Base-by-base conservation (phyloP, 495 filamentous ascomycete species). In the Penicillium turbatum region DNA sequence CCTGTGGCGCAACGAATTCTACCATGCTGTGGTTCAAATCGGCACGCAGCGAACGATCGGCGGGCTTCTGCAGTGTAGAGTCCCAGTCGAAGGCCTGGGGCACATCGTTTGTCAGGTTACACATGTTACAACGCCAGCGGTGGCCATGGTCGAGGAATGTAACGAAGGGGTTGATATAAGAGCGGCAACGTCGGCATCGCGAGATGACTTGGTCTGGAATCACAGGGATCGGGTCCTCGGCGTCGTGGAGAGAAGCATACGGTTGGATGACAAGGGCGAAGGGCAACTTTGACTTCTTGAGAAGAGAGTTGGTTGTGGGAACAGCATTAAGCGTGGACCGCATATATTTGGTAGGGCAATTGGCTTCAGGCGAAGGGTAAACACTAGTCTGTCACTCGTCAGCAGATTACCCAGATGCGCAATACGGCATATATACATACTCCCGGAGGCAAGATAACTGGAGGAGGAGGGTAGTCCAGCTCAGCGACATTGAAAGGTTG, bases 41-140 rank as follows among this genome's bases (percentile, higher is more conserved):
- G 17, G 89, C 78, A 53, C 93, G 79, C 67, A 92, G 82, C 82
- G 93, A 90, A 60, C 93, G 74, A 67, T 98, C 95, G 19, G 93
- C 82, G 24, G 83, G 86, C 78, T 92, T 91, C 69, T 97, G 92
- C 44, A 88, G 73, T 12, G 89, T 84, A 34, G 88, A 83, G 72
- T 98, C 95, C 93, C 93, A 98, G 70, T 98, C 93, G 57, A 97
- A 98, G 5, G 91, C 92, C 72, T 97, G 95, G 8, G 93, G 93
- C 13, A 98, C 95, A 63, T 98, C 93, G 66, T 97, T 98, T 49
- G 92, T 97, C 51, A 98, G 77, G 69, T 96, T 97, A 66, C 93
- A 98, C 92, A 98, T 97, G 72, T 98, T 98, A 73, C 93, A 98
- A 51, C 92, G 85, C 93, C 93, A 97, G 64, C 93, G 82, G 74